Evolutionary conservation across 163 green algal genomes (phyloP).

Genomic region (Chlorella variabilis): DNA sequence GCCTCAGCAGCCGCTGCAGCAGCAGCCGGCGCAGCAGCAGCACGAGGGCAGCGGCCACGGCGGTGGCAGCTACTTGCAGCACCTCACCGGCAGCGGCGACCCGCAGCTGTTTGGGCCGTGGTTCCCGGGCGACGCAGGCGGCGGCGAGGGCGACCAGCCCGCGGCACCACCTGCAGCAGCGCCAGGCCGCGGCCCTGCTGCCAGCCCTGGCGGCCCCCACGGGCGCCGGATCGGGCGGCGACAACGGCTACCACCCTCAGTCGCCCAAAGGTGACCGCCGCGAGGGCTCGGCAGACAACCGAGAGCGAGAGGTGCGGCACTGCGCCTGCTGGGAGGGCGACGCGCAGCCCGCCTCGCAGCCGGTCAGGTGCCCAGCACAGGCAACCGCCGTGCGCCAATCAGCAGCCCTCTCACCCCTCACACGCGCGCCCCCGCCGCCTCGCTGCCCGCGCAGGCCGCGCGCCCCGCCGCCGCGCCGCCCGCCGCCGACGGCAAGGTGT

Average conservation of each 20-base stretch:
- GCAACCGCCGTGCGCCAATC: too few relatives aligned
- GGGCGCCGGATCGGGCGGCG: background rate
- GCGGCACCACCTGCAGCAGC: background rate
- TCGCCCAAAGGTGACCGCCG: background rate
- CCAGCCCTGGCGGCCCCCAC: background rate
- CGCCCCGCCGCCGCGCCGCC: background rate
- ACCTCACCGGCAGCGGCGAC: background rate
- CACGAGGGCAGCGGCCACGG: background rate
- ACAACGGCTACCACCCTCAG: background rate
- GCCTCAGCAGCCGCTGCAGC: background rate
- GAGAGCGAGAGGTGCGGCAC: background rate
- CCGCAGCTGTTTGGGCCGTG: constrained; percentile 10
- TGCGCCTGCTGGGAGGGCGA: too few relatives aligned
- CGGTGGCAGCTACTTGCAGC: constrained; percentile 10
- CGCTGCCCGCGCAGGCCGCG: background rate
- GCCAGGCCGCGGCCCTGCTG: background rate
- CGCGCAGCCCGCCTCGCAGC: too few relatives aligned
- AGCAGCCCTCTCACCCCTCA: too few relatives aligned
- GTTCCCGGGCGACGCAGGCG: constrained; percentile 1
- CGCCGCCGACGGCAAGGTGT: constrained; percentile 10
- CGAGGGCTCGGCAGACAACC: constrained; percentile 26
- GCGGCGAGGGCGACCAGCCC: background rate
- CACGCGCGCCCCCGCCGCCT: too few relatives aligned
- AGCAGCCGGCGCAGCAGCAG: background rate
- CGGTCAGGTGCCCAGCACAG: too few relatives aligned